Conservation (phyloP, 108 stramenopile genomes). For the Nitzschia sp. region DNA sequence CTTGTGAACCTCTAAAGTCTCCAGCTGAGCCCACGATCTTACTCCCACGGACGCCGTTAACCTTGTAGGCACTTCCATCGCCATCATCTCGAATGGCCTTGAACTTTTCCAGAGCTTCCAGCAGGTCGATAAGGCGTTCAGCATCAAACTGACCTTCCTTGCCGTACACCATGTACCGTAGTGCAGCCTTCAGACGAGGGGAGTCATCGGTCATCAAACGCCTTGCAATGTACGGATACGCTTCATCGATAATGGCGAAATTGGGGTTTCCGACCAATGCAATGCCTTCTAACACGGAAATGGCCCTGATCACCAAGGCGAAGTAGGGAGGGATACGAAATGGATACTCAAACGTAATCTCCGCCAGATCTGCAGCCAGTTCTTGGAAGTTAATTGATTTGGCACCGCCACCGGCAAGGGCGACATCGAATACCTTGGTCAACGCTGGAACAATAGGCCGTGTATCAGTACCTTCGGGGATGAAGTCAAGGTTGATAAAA, state of each 20-base stretch:
- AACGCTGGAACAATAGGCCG: constrained; percentile 91
- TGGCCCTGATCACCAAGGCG: constrained; percentile 92
- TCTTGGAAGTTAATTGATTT: constrained; percentile 96
- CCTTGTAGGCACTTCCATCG: constrained; percentile 85
- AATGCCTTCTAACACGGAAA: constrained; percentile 93
- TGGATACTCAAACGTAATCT: constrained; percentile 92
- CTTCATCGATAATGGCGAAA: constrained; percentile 92
- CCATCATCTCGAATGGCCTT: constrained; percentile 79
- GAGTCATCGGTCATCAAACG: constrained; percentile 89
- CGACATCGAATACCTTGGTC: constrained; percentile 93
- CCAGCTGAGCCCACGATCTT: constrained; percentile 74
- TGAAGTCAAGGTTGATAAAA: constrained; percentile 92
- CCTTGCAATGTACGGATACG: constrained; percentile 92
- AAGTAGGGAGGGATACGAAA: constrained; percentile 94
- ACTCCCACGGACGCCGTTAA: constrained; percentile 76
- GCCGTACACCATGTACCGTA: constrained; percentile 96
- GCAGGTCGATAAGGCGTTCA: constrained; percentile 90
- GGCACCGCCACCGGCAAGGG: constrained; percentile 94
- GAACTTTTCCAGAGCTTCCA: constrained; percentile 90
- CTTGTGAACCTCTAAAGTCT: constrained; percentile 71
- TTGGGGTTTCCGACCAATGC: constrained; percentile 94
- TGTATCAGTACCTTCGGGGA: constrained; percentile 89
- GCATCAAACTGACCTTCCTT: constrained; percentile 88
- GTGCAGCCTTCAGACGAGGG: constrained; percentile 79
- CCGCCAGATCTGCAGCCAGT: constrained; percentile 89